Conservation (phyloP, 495 filamentous ascomycete genomes). For the Clohesyomyces aquaticus region DNA sequence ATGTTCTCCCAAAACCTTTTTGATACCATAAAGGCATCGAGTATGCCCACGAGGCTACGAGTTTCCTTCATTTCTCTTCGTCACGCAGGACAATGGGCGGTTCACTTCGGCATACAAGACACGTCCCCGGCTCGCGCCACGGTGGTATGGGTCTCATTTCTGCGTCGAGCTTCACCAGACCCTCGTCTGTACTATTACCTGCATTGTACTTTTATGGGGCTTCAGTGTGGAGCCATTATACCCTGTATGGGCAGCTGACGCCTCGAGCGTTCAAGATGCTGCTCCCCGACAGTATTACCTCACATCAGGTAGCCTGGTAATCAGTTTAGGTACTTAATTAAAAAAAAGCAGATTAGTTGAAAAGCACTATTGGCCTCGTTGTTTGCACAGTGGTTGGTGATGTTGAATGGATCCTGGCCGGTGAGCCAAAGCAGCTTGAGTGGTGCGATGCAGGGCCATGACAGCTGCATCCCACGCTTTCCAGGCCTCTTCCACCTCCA, state of each 20-base stretch:
- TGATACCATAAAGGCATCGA: conserved; percentile 34
- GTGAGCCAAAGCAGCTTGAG: neutral
- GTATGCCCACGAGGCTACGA: conserved; percentile 39
- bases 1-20: conserved; percentile 25
- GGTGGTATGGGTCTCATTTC: conserved; percentile 33
- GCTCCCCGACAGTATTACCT: conserved; percentile 32
- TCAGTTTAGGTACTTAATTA: conserved; percentile 37
- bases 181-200: conserved; percentile 42
- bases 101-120: conserved; percentile 29
- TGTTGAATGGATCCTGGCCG: neutral
- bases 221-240: conserved; percentile 37
- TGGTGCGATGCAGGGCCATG: conserved; percentile 1
- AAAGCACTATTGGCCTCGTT: neutral
- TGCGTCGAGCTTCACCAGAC: conserved; percentile 15
- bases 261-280: conserved; percentile 6
- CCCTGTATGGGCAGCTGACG: conserved; percentile 18
- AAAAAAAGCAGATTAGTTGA: conserved; percentile 23
- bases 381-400: conserved; percentile 2
- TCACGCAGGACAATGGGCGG: conserved; percentile 30
- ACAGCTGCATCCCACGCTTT: neutral
- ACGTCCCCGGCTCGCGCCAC: conserved; percentile 38
- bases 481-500: conserved; percentile 1
- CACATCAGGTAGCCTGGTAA: conserved; percentile 18
- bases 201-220: conserved; percentile 41
- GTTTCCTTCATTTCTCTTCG: conserved; percentile 35